Base-by-base conservation (phyloP, 2,329 filamentous ascomycete genomes). In the Botrytis medusae region DNA sequence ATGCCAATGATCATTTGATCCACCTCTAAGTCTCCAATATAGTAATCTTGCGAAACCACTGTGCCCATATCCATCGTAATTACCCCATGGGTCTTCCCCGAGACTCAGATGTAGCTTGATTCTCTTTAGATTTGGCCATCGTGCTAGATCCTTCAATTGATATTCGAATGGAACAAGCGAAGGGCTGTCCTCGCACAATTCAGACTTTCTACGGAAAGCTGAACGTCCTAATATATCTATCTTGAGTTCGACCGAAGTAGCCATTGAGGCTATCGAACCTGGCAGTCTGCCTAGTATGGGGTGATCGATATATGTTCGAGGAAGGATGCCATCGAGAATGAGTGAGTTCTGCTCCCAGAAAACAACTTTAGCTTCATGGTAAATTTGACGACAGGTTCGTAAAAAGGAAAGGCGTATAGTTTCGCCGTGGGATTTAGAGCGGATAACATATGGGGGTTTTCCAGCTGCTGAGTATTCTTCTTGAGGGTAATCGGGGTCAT, bases 341-440 rank as follows among this genome's bases (percentile, higher is more conserved):
- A 74, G 60, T 29, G 72, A 67, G 32, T 74, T 74, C 10, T 57
- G 46, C 20, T 72, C 54, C 73, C 73, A 74, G 34, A 74, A 72
- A 29, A 74, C 7, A 16, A 37, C 12, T 44, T 64, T 69, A 25
- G 67, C 63, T 46, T 74, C 73, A 12, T 54, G 61, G 34, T 74
- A 69, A 20, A 74, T 72, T 69, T 72, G 62, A 8, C 63, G 69
- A 46, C 70, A 74, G 14, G 70, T 74, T 68, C 73, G 62, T 62
- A 72, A 29, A 32, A 74, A 67, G 40, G 62, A 72, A 7, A 74
- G 73, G 40, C 40, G 44, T 37, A 74, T 62, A 14, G 25, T 29
- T 54, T 74, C 72, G 25, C 57, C 63, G 32, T 72, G 46, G 3
- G 70, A 74, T 34, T 69, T 61, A 25, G 64, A 51, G 29, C 71